Evolutionary conservation across 495 filamentous ascomycete genomes (phyloP), one percentile per base, ranked within the genome.

Genomic region (Penicillium pulvis): DNA sequence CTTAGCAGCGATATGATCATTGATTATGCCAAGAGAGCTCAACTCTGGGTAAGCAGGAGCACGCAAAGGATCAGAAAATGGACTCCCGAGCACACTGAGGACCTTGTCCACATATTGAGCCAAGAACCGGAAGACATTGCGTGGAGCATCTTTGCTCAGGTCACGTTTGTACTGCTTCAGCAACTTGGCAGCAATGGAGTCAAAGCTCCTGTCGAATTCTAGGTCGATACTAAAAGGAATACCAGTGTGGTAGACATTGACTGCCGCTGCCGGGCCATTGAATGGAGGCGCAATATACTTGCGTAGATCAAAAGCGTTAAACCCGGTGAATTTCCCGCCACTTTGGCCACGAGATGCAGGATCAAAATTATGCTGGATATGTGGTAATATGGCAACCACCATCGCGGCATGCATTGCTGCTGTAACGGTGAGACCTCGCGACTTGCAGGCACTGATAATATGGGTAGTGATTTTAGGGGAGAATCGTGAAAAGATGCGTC

Each of bases 21-120:
- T 58, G 11, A 70, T n/a, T 17, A 57, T 57, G 0, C 67, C 67
- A 19, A 72, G 36, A 9, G 62, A 68, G 47, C 65, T 68, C 11
- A 70, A 11, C 2, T 63, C 65, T 2, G 67, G 67, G 2, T 60
- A 61, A 43, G 67, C 59, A 1, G 61, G 42, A 4, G 20, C 57
- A 1, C 57, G 58, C 2, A 63, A 36, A 3, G 30, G 57, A 16
- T 56, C 54, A 1, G 49, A 55, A 0, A 51, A 23, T 24, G 58
- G 58, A 14, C 30, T 14, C 31, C 30, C 8, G 8, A 10, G n/a
- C 12, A n/a, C 7, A 7, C 3, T 26, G 3, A 53, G 23, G 6
- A 53, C 19, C 1, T 42, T 53, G 51, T 24, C 6, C 30, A 42
- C 12, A 53, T 23, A 53, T 9, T 39, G 16, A 23, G 33, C n/a